Evolutionary conservation across 2,329 filamentous ascomycete species (phyloP).

Genomic region (Pseudopithomyces maydicus): DNA sequence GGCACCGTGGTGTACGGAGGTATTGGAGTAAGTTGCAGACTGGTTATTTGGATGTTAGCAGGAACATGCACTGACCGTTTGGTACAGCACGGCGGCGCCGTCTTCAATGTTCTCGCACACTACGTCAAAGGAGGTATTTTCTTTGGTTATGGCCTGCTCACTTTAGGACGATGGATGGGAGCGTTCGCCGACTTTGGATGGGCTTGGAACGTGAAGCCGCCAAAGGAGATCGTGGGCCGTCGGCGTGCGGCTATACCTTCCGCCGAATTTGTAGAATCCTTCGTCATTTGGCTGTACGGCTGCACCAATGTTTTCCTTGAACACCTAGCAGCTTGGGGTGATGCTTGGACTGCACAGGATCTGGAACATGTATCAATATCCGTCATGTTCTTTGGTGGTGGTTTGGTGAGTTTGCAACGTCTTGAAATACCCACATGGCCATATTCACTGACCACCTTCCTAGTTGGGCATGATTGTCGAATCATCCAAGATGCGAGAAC

Average conservation of each 20-base stretch:
- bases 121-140: constrained; percentile 95
- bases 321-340: constrained; percentile 76
- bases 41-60: not conserved
- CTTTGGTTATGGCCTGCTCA: constrained; percentile 89
- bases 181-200: constrained; percentile 90
- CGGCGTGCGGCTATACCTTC: constrained; percentile 70
- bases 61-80: constrained; percentile 11
- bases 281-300: constrained; percentile 89
- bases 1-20: constrained; percentile 80
- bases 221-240: constrained; percentile 59
- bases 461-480: constrained; percentile 82
- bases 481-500: constrained; percentile 66
- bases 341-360: constrained; percentile 76
- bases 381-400: constrained; percentile 90
- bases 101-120: constrained; percentile 89
- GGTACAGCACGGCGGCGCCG: constrained; percentile 64
- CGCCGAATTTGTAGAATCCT: constrained; percentile 88
- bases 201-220: constrained; percentile 89
- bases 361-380: constrained; percentile 93
- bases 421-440: constrained; percentile 6
- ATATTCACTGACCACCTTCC: constrained; percentile 30
- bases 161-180: constrained; percentile 86
- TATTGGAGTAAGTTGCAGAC: constrained; percentile 71
- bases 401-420: constrained; percentile 65
- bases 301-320: constrained; percentile 90